Conservation (phyloP, 2,329 filamentous ascomycete genomes). For the Rutstroemia sp. region DNA sequence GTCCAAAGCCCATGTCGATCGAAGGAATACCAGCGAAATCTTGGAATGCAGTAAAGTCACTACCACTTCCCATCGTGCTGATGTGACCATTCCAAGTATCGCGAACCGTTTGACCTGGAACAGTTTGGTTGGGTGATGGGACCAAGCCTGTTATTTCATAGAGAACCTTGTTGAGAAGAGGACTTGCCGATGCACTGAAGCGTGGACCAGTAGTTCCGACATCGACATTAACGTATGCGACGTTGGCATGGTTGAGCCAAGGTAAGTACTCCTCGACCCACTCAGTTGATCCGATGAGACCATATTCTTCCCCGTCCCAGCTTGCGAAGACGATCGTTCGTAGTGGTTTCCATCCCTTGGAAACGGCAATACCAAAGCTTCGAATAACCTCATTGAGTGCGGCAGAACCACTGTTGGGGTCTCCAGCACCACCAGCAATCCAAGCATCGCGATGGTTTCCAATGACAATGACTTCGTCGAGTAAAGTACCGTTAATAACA, state of each 20-base stretch:
- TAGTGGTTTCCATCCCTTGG: constrained; percentile 73
- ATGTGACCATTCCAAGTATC: constrained; percentile 47
- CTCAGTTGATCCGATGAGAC: constrained; percentile 71
- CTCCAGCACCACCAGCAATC: constrained; percentile 76
- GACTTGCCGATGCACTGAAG: constrained; percentile 50
- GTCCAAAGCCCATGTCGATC: constrained; percentile 48
- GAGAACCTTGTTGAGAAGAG: constrained; percentile 55
- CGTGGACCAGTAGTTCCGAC: constrained; percentile 54
- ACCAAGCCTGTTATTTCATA: constrained; percentile 47
- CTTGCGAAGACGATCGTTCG: constrained; percentile 84
- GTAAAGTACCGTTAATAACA: constrained; percentile 79
- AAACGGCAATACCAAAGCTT: constrained; percentile 63
- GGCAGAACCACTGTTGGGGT: constrained; percentile 77
- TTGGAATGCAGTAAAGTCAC: constrained; percentile 61
- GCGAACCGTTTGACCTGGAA: constrained; percentile 32
- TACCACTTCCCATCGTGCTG: constrained; percentile 53
- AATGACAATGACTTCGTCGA: constrained; percentile 81
- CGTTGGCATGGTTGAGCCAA: constrained; percentile 63
- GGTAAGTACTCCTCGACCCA: constrained; percentile 80
- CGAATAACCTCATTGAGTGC: constrained; percentile 72
- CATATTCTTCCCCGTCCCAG: constrained; percentile 73
- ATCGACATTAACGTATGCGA: constrained; percentile 76
- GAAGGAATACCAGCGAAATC: constrained; percentile 45
- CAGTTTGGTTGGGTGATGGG: constrained; percentile 32
- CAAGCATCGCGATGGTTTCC: constrained; percentile 92